phyloP scores from a whole-genome alignment of 495 filamentous ascomycete genomes.

The Penicillium cosmopolitanum region DNA sequence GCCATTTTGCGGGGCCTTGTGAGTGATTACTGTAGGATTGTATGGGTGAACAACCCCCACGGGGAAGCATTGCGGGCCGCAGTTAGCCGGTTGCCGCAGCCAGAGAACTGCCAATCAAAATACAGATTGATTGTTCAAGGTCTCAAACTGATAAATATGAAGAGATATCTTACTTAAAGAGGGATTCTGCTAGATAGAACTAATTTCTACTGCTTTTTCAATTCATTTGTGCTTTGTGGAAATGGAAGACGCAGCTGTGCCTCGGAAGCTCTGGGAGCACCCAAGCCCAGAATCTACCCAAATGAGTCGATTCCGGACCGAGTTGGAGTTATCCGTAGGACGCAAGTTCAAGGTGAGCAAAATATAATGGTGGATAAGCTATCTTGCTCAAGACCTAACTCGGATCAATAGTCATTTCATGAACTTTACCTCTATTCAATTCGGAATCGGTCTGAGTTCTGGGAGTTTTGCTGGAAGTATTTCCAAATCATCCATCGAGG shows the following conservation, averaged over 20 bases:
- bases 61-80: constrained; percentile 8
- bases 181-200: no score
- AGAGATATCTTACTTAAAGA: no score
- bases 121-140: no score
- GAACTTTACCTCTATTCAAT: constrained; percentile 69
- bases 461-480: constrained; percentile 62
- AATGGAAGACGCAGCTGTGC: constrained; percentile 11
- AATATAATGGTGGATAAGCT: constrained; percentile 10
- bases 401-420: constrained; percentile 42
- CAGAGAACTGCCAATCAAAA: neutral
- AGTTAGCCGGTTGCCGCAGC: constrained; percentile 9
- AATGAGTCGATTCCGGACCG: constrained; percentile 61
- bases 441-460: constrained; percentile 65
- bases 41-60: neutral
- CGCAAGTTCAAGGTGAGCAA: constrained; percentile 26
- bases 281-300: constrained; percentile 59
- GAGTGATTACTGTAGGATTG: neutral
- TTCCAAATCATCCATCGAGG: constrained; percentile 65
- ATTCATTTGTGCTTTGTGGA: no score
- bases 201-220: neutral
- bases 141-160: no score
- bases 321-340: constrained; percentile 26
- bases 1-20: neutral
- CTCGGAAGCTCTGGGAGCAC: constrained; percentile 64
- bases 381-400: constrained; percentile 3